Evolutionary conservation across 345 rosid genomes (phyloP).

Genomic region (Bruguiera parviflora): DNA sequence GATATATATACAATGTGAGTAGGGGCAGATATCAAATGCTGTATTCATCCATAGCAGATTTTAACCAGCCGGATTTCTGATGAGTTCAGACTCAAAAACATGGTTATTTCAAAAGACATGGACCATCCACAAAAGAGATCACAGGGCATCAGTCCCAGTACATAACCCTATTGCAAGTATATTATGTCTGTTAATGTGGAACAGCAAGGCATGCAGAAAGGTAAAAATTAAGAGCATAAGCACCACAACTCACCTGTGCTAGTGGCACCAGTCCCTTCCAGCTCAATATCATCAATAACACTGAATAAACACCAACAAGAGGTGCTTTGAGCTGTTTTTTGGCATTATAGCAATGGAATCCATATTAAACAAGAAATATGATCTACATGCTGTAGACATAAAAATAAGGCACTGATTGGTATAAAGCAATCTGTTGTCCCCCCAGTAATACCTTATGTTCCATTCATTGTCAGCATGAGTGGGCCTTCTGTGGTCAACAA

Average conservation of each 20-base stretch:
- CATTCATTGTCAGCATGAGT: constrained; percentile 85
- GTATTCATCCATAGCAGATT: too few relatives aligned
- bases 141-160: too few relatives aligned
- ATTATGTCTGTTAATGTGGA: not conserved
- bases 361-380: not conserved
- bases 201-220: not conserved
- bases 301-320: constrained; percentile 29
- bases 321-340: not conserved
- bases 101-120: too few relatives aligned
- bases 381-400: not conserved
- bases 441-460: constrained; percentile 73
- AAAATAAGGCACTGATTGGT: not conserved
- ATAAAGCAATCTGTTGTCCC: not conserved
- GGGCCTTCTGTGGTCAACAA: constrained; percentile 41
- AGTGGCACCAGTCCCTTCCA: constrained; percentile 34
- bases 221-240: not conserved
- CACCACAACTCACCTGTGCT: constrained; percentile 64
- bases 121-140: too few relatives aligned
- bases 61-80: too few relatives aligned
- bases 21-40: too few relatives aligned
- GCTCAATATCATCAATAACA: constrained; percentile 59
- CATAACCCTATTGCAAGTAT: too few relatives aligned
- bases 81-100: too few relatives aligned
- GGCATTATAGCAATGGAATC: not conserved
- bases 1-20: not conserved